A percentile compares a stretch with the other conserved stretches of the same genome.
These are phyloP conservation scores for Leccinum olivaceoglutinosum DNA, from an alignment of 1,284 basidiomycete genomes.

Conservation along the genomic window DNA sequence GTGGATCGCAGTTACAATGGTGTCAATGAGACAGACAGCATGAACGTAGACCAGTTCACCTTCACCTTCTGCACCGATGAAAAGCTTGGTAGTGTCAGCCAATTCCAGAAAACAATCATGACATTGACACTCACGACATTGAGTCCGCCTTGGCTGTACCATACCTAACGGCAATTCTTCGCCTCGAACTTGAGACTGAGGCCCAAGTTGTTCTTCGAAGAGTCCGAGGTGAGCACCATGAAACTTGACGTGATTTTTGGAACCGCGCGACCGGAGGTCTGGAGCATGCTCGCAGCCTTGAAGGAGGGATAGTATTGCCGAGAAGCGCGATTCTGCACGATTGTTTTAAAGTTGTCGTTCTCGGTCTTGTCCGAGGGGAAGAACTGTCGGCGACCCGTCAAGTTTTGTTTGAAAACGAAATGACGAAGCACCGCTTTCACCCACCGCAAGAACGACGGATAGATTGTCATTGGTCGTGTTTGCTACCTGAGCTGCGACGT, in stretches of 20 bases:
- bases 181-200: conserved; percentile 95
- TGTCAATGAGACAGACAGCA: too few species aligned
- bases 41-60: too few species aligned
- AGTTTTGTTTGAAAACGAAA: conserved; percentile 4
- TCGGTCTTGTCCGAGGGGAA: conserved; percentile 80
- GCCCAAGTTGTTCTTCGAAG: conserved; percentile 86
- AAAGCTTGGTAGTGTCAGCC: too few species aligned
- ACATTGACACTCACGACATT: too few species aligned
- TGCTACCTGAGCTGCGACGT: conserved; percentile 88
- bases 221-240: conserved; percentile 73
- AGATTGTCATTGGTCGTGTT: conserved; percentile 63
- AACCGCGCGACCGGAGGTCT: conserved; percentile 70
- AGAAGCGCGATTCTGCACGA: conserved; percentile 53
- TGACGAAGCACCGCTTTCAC: conserved; percentile 24
- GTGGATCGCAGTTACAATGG: too few species aligned
- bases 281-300: conserved; percentile 64
- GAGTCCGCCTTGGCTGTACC: too few species aligned
- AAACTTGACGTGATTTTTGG: conserved; percentile 92
- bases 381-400: conserved; percentile 47
- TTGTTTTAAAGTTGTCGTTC: conserved; percentile 66
- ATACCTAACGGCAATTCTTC: conserved; percentile 40
- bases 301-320: conserved; percentile 75
- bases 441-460: conserved; percentile 76
- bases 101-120: too few species aligned
- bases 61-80: too few species aligned